Evolutionary conservation across 352 stramenopile species (phyloP), one percentile per base, ranked within the genome.

Genomic region (Phytopythium vexans): DNA sequence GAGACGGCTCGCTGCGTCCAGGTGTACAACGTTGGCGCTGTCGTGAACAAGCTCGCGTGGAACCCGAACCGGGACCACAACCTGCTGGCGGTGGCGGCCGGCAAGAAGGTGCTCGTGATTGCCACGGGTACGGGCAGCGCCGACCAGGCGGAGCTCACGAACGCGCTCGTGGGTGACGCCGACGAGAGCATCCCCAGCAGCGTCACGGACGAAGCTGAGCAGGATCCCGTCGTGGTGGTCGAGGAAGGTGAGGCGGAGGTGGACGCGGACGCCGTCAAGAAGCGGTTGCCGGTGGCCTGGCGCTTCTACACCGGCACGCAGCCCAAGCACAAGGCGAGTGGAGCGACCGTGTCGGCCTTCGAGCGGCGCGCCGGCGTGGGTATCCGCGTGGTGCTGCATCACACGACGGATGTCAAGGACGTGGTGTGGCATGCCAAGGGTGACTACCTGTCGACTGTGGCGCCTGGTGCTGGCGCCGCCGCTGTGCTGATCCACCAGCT

Each of bases 381-480:
- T 33, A 88, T 96, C 47, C 79, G 88, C 37, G 58, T 97, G 34
- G 86, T 93, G 61, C 64, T 94, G 49, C 84, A 94, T 63, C 87
- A 95, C 66, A 92, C 89, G 47, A 84, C 71, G 14, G 83, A 98
- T 46, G 89, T 99, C 41, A 91, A 94, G 53, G 89, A 94, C 49
- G 78, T 99, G 11, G 70, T 85, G 43, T 99, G 98, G 98, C 98
- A 99, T 68, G 68, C 88, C 60, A 99, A 99, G 83, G 98, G 98
- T 14, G 97, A 99, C 70, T 99, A 99, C 74, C 87, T 99, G 49
- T 89, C 96, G 33, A 98, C 94, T 1, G 87, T 99, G 38, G 86
- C 81, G 40, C 95, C 95, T 1, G 87, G 88, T 33, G 94, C 91
- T 10, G 82, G 84, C 12, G 74, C 95, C 3, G 85, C 89, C 15